phyloP scores from a whole-genome alignment of 768 basidiomycete species.

The Leccinum variicolor region DNA sequence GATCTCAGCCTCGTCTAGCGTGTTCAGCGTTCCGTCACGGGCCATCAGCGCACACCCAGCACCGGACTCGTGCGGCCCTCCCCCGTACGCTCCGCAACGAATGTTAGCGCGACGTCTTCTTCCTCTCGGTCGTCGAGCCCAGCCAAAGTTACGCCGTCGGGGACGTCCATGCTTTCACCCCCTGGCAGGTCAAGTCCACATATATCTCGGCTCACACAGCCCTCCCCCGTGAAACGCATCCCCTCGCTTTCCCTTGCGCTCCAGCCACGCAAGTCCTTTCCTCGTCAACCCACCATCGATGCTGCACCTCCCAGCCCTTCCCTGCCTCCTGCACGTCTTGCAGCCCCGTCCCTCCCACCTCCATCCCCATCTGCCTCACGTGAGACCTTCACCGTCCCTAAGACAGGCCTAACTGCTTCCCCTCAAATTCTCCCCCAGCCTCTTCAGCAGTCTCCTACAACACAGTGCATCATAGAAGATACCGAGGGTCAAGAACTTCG shows the following conservation, averaged over 20 bases:
- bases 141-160: conserved; percentile 37
- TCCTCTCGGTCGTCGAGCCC: conserved; percentile 71
- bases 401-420: conserved; percentile 38
- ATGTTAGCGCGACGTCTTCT: conserved; percentile 31
- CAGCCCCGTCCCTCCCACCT: conserved; percentile 18
- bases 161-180: conserved; percentile 28
- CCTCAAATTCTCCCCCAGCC: conserved; percentile 24
- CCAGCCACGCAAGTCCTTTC: conserved; percentile 49
- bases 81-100: conserved; percentile 35
- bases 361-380: conserved; percentile 20
- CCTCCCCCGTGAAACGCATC: conserved; percentile 57
- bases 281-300: conserved; percentile 41
- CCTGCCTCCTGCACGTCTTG: conserved; percentile 21
- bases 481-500: conserved; percentile 75
- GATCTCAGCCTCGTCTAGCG: conserved; percentile 21
- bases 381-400: conserved; percentile 17
- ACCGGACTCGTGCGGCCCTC: conserved; percentile 39
- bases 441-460: conserved; percentile 18
- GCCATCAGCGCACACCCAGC: conserved; percentile 65
- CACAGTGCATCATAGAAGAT: conserved; percentile 42
- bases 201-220: conserved; percentile 29
- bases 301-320: conserved; percentile 31
- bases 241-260: conserved; percentile 41
- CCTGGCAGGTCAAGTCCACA: conserved; percentile 27
- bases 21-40: conserved; percentile 32